A percentile compares a stretch with the other conserved stretches of the same genome.
phyloP scores from a whole-genome alignment of 208 protist genomes.

The Leishmania aethiopica region DNA sequence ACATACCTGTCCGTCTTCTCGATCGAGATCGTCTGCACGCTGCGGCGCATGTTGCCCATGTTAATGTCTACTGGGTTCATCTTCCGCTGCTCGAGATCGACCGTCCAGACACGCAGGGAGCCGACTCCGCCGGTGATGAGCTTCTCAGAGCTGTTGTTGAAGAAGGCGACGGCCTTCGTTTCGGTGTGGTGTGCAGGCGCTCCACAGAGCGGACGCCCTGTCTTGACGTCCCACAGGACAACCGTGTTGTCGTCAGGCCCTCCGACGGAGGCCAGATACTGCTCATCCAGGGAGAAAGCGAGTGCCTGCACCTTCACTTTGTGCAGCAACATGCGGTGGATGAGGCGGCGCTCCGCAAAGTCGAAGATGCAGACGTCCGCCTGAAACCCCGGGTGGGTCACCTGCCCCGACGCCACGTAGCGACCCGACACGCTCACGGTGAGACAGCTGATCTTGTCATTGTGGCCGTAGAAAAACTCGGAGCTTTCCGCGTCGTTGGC shows the following conservation, averaged over 20 bases:
- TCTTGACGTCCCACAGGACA: constrained; percentile 94
- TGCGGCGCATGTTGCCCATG: constrained; percentile 89
- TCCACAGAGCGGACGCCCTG: constrained; percentile 91
- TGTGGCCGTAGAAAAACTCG: constrained; percentile 95
- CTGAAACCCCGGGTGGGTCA: constrained; percentile 95
- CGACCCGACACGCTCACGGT: constrained; percentile 88
- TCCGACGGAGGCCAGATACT: constrained; percentile 93
- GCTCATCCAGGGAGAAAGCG: constrained; percentile 94
- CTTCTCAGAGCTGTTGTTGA: constrained; percentile 79
- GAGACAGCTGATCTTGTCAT: constrained; percentile 94
- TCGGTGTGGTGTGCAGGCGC: constrained; percentile 80
- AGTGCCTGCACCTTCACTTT: constrained; percentile 95
- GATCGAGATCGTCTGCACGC: constrained; percentile 75
- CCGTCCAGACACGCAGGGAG: constrained; percentile 92
- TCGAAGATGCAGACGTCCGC: constrained; percentile 95
- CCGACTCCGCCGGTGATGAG: constrained; percentile 91
- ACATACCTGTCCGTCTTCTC: constrained; percentile 88
- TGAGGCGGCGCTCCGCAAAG: constrained; percentile 78
- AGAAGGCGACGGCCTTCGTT: constrained; percentile 84
- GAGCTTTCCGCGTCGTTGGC: constrained; percentile 71
- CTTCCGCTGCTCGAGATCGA: constrained; percentile 90
- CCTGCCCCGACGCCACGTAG: constrained; percentile 95
- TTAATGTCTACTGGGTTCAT: constrained; percentile 90
- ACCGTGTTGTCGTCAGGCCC: constrained; percentile 96
- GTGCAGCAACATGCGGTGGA: constrained; percentile 94